Conservation (phyloP, 495 filamentous ascomycete genomes). For the Penicillium atrosanguineum region DNA sequence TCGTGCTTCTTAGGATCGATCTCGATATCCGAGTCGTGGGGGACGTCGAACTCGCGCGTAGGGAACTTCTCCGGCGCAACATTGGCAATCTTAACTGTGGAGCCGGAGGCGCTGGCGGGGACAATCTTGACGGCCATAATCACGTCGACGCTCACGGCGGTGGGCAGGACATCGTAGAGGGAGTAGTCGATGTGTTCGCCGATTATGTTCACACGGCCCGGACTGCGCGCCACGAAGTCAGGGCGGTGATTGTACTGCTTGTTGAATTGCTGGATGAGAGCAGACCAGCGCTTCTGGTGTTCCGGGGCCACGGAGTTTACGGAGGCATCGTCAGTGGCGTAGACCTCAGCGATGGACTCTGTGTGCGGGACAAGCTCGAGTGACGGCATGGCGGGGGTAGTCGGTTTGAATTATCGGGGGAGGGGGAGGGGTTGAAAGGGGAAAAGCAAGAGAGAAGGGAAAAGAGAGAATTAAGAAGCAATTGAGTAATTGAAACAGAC, state of each 20-base stretch:
- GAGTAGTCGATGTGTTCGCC: conserved; percentile 99
- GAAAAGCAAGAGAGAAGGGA: not conserved
- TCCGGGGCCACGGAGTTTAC: conserved; percentile 33
- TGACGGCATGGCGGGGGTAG: conserved; percentile 42
- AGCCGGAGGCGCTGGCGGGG: conserved; percentile 35
- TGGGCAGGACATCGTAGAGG: conserved; percentile 91
- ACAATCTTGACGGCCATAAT: conserved; percentile 77
- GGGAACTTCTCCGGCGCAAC: conserved; percentile 74
- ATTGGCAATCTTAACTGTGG: conserved; percentile 70
- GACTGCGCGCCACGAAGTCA: conserved; percentile 84
- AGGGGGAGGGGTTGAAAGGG: not conserved
- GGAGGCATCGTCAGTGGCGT: conserved; percentile 47
- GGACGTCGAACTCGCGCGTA: conserved; percentile 69
- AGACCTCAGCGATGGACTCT: conserved; percentile 49
- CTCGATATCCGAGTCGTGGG: conserved; percentile 63
- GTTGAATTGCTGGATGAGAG: conserved; percentile 68
- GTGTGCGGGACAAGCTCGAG: conserved; percentile 49
- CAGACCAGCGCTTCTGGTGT: conserved; percentile 62
- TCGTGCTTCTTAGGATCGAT: conserved; percentile 83
- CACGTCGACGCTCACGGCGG: conserved; percentile 88
- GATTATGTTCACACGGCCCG: conserved; percentile 96
- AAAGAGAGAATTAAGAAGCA: conserved; percentile 4
- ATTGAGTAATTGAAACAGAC: conserved; percentile 1
- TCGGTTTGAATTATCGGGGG: not conserved
- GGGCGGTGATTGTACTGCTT: conserved; percentile 66